Evolutionary conservation across 495 filamentous ascomycete species (phyloP), one percentile per base, ranked within the genome.

Genomic region (Podospora sp.): DNA sequence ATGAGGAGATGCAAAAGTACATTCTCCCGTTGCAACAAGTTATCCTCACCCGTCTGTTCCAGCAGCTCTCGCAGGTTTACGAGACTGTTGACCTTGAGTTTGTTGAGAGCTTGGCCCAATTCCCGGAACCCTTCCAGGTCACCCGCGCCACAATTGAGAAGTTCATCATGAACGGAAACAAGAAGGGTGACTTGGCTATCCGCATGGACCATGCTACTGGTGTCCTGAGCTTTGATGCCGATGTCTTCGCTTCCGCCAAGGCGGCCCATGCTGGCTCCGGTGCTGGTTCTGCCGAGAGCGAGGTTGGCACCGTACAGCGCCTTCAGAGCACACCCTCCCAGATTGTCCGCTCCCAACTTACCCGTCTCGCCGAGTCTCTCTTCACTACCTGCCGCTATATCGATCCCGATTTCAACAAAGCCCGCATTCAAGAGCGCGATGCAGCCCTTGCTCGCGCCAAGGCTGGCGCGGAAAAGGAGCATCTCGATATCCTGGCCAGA

Each of bases 141-240:
- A 90, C 86, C 68, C 90, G 91, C 49, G 89, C 88, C 70, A 96
- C 91, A 68, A 97, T 99, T 66, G 95, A 99, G 83, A 99, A 99
- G 82, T 99, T 99, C 86, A 97, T 99, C 85, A 99, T 99, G 95
- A 99, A 99, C 80, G 95, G 95, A 67, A 97, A 95, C 86, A 99
- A 99, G 87, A 99, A 99, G 85, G 95, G 95, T 33, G 96, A 99
- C 72, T 86, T 99, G 58, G 90, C 95, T 52, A 97, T 99, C 74
- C 94, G 95, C 65, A 91, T 99, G 73, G 91, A 98, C 73, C 95
- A 99, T 78, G 92, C 92, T 67, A 91, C 93, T 26, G 93, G 96
- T 61, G 89, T 97, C 57, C 87, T 99, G 59, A 97, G 93, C 72
- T 99, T 99, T 72, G 95, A 99, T 75, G 94, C 93, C 62, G 95